Evolutionary conservation across 805 yeast species (phyloP).

Genomic region (Metschnikowia baotianmanensis): DNA sequence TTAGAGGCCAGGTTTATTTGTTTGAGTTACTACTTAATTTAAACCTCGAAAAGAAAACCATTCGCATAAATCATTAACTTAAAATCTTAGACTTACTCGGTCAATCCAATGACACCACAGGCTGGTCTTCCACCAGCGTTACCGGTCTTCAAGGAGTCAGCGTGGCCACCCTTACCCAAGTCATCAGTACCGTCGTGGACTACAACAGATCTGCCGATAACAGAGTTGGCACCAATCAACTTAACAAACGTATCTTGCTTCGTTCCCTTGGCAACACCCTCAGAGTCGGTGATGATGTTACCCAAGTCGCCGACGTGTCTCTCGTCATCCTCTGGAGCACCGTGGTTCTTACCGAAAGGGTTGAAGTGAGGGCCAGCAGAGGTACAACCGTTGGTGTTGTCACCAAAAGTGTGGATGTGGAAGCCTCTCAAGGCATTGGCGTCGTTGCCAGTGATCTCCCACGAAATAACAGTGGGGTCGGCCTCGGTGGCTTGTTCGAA

Average conservation of each 20-base stretch:
- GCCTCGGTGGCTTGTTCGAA: slow-evolving; percentile 81
- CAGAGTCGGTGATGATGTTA: slow-evolving; percentile 82
- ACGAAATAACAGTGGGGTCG: slow-evolving; percentile 81
- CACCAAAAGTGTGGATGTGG: slow-evolving; percentile 98
- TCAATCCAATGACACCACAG: slow-evolving; percentile 92
- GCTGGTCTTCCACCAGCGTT: slow-evolving; percentile 98
- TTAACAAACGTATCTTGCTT: slow-evolving; percentile 74
- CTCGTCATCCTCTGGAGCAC: slow-evolving; percentile 79
- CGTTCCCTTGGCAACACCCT: slow-evolving; percentile 90
- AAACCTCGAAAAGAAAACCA: background rate
- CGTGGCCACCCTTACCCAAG: slow-evolving; percentile 90
- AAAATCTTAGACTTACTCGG: slow-evolving; percentile 31
- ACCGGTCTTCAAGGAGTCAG: slow-evolving; percentile 92
- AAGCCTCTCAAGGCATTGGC: slow-evolving; percentile 90
- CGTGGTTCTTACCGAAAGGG: slow-evolving; percentile 86
- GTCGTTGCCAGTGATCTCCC: slow-evolving; percentile 87
- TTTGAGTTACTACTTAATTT: background rate
- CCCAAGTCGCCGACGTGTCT: slow-evolving; percentile 98
- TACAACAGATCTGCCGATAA: slow-evolving; percentile 93
- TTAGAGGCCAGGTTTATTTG: background rate
- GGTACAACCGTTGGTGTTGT: slow-evolving; percentile 98
- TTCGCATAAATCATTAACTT: slow-evolving; percentile 8
- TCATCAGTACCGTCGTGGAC: slow-evolving; percentile 92
- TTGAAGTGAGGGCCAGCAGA: slow-evolving; percentile 97
- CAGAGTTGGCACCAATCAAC: slow-evolving; percentile 81